phyloP scores from a whole-genome alignment of 2,329 filamentous ascomycete genomes.

The Alternaria panax region DNA sequence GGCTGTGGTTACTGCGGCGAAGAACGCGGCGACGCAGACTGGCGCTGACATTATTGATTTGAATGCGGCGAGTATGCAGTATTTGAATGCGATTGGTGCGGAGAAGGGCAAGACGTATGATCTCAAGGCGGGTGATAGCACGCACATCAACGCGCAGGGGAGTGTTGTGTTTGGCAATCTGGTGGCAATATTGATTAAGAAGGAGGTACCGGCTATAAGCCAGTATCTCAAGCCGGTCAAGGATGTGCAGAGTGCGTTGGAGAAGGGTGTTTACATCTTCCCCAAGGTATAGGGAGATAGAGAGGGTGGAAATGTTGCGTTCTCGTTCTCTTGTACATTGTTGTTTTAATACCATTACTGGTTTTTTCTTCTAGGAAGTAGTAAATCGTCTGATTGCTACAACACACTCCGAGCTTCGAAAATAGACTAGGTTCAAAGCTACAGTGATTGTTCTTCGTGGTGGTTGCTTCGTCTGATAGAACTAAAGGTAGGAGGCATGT shows the following conservation, averaged over 20 bases:
- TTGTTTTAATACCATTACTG: background rate
- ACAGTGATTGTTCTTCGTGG: no score
- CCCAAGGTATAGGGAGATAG: constrained; percentile 1
- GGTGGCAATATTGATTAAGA: constrained; percentile 27
- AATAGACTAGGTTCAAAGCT: no score
- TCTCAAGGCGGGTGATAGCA: constrained; percentile 39
- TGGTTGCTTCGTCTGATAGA: no score
- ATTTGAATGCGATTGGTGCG: constrained; percentile 61
- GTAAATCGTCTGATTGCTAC: no score
- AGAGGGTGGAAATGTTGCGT: background rate
- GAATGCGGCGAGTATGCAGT: constrained; percentile 58
- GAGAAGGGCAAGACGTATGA: constrained; percentile 59
- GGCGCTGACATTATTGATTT: constrained; percentile 58
- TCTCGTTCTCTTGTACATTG: background rate
- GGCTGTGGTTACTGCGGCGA: constrained; percentile 55
- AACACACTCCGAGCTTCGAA: no score
- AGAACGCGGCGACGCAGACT: constrained; percentile 54
- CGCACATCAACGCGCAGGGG: constrained; percentile 29
- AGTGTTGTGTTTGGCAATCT: constrained; percentile 36
- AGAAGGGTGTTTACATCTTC: constrained; percentile 23
- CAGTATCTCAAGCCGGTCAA: constrained; percentile 23
- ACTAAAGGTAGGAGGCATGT: no score
- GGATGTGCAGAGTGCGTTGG: constrained; percentile 19
- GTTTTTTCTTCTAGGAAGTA: no score
- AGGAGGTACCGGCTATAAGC: constrained; percentile 12